phyloP scores from a whole-genome alignment of 1,139 yeast species.

The Protomyces arabidopsidicola region DNA sequence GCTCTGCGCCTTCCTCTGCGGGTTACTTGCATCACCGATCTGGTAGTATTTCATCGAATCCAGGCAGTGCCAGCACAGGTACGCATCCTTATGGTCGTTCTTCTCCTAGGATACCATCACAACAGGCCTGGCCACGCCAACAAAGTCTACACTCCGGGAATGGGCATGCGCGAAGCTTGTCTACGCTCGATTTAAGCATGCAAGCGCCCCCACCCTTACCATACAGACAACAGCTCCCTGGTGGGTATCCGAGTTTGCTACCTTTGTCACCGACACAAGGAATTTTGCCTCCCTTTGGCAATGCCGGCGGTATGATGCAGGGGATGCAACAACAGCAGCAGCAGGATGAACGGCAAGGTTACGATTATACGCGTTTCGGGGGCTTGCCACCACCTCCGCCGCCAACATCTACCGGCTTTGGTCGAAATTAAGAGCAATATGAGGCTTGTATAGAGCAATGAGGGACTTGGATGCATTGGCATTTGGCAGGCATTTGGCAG shows the following conservation, averaged over 20 bases:
- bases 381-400: background rate
- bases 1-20: background rate
- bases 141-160: background rate
- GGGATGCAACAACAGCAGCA: conserved; percentile 30
- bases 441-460: too few relatives aligned
- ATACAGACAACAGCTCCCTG: background rate
- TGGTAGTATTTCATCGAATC: background rate
- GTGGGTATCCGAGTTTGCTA: background rate
- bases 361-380: conserved; percentile 3
- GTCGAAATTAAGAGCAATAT: background rate
- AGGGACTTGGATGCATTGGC: too few relatives aligned
- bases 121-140: background rate
- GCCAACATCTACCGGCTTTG: background rate
- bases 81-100: background rate
- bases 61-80: background rate
- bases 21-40: background rate
- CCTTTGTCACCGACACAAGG: background rate
- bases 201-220: background rate
- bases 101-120: background rate
- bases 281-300: background rate
- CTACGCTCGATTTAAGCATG: background rate
- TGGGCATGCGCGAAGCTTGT: background rate
- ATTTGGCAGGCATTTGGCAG: too few relatives aligned
- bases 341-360: conserved; percentile 25
- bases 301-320: background rate